These are phyloP conservation scores for Cladorrhinum samala DNA, from an alignment of 495 filamentous ascomycete genomes.

Conservation along the genomic window DNA sequence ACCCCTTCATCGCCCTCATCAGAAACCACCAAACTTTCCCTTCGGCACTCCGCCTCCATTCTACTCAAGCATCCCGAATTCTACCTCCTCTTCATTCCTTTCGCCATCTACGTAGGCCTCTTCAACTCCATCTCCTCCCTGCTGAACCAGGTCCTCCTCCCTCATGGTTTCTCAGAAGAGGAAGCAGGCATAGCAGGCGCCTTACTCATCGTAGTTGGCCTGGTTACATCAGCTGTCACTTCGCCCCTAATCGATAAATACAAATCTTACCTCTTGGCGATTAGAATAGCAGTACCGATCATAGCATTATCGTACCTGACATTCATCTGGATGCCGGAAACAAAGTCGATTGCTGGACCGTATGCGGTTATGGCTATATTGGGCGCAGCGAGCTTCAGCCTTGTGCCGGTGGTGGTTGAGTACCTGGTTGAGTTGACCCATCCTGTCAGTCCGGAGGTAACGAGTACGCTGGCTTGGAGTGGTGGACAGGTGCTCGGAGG, in stretches of 20 bases:
- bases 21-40: slow-evolving; percentile 40
- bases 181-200: slow-evolving; percentile 87
- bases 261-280: slow-evolving; percentile 68
- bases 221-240: slow-evolving; percentile 66
- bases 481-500: slow-evolving; percentile 75
- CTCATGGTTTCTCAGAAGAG: slow-evolving; percentile 72
- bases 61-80: slow-evolving; percentile 54
- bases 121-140: slow-evolving; percentile 90
- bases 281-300: slow-evolving; percentile 71
- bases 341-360: slow-evolving; percentile 59
- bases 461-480: slow-evolving; percentile 74
- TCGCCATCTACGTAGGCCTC: slow-evolving; percentile 78
- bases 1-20: slow-evolving; percentile 55
- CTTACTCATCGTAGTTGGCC: slow-evolving; percentile 82
- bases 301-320: slow-evolving; percentile 65
- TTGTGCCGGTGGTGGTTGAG: slow-evolving; percentile 82
- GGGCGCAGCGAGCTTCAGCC: slow-evolving; percentile 71
- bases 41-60: slow-evolving; percentile 47
- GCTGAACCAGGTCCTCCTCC: slow-evolving; percentile 81
- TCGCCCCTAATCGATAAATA: slow-evolving; percentile 79
- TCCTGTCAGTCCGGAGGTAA: slow-evolving; percentile 82
- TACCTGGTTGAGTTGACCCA: slow-evolving; percentile 80
- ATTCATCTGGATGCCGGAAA: slow-evolving; percentile 75
- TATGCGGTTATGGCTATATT: slow-evolving; percentile 67
- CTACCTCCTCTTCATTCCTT: slow-evolving; percentile 70